These are phyloP conservation scores for Helicocarpus griseus DNA, from an alignment of 2,329 filamentous ascomycete species.

Conservation along the genomic window DNA sequence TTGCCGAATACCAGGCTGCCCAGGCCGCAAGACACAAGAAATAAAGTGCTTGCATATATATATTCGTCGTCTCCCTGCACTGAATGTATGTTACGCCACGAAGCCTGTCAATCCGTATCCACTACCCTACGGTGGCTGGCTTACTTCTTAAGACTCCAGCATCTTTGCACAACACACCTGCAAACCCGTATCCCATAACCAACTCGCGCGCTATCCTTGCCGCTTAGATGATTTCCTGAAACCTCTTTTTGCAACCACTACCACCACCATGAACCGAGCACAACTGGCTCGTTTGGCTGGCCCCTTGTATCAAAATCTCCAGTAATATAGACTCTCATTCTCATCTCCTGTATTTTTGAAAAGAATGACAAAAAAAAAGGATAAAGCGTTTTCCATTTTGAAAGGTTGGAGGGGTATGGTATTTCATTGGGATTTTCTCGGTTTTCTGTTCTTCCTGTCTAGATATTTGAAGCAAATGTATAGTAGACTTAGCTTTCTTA, in stretches of 20 bases:
- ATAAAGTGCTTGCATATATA: conserved; percentile 22
- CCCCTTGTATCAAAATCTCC: neutral
- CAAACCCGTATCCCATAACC: too few species aligned
- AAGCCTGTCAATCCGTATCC: neutral
- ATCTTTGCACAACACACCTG: too few species aligned
- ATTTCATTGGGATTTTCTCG: neutral
- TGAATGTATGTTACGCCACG: neutral
- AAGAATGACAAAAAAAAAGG: conserved; percentile 8
- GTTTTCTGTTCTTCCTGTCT: neutral
- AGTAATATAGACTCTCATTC: conserved; percentile 13
- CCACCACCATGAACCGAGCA: neutral
- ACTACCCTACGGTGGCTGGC: neutral
- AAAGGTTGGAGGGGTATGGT: neutral
- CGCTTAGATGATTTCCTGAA: neutral
- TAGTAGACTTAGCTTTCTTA: neutral
- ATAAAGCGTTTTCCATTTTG: conserved; percentile 6
- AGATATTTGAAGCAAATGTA: neutral
- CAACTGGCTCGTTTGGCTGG: too few species aligned
- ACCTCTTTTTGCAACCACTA: too few species aligned
- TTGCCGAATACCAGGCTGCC: conserved; percentile 58
- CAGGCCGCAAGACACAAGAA: conserved; percentile 56
- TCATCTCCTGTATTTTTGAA: conserved; percentile 14
- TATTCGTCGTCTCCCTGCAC: neutral
- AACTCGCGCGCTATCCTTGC: too few species aligned
- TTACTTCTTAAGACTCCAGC: too few species aligned